Evolutionary conservation across 129 eudicot species (phyloP).

Genomic region (Centaurea solstitialis): DNA sequence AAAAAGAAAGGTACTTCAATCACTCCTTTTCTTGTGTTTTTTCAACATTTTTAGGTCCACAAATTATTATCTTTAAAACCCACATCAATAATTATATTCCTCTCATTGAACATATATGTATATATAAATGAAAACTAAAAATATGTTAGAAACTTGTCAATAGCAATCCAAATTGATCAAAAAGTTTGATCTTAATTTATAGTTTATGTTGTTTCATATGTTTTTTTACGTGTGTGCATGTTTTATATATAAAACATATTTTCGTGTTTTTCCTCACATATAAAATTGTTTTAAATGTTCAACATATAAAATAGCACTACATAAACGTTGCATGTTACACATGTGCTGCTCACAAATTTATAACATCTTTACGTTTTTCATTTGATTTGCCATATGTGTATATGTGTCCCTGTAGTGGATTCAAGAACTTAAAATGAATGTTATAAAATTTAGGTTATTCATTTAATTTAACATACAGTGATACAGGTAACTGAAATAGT

Average conservation of each 20-base stretch:
- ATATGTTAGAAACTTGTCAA: neutral
- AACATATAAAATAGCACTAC: neutral
- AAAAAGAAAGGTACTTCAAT: conserved; percentile 49
- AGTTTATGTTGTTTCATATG: too few species aligned
- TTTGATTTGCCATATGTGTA: neutral
- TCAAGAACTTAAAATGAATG: neutral
- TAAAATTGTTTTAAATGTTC: neutral
- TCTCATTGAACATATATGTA: conserved; percentile 29
- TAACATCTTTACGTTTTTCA: too few species aligned
- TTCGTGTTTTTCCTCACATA: neutral
- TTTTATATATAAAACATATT: neutral
- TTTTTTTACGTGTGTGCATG: neutral
- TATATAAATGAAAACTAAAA: neutral
- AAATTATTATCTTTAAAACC: conserved; percentile 30
- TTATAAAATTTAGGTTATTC: neutral
- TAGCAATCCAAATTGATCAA: neutral
- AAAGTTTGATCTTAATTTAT: too few species aligned
- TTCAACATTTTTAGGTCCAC: conserved; percentile 74
- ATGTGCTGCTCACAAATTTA: too few species aligned
- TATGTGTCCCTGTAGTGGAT: neutral
- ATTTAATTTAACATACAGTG: neutral
- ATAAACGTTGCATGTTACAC: neutral
- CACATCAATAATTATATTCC: conserved; percentile 48
- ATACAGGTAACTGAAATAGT: neutral
- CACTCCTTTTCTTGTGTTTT: conserved; percentile 41